Conservation (phyloP, 495 filamentous ascomycete species). For the Melanomma pulvis-pyrius region DNA sequence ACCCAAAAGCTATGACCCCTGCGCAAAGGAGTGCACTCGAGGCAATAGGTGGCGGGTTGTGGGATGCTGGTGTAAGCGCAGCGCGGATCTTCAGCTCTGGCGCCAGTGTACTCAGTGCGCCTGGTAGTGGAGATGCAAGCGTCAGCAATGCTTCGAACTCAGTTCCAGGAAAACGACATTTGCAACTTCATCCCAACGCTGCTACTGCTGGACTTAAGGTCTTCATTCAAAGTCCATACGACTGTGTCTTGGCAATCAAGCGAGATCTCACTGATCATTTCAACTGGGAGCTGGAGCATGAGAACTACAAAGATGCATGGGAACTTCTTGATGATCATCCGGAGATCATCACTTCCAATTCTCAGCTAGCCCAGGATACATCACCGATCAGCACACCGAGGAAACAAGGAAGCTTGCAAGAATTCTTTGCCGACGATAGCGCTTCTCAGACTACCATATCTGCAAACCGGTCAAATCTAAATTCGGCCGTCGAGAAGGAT, state of each 20-base stretch:
- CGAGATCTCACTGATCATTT: conserved; percentile 83
- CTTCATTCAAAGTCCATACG: conserved; percentile 94
- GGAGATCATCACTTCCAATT: conserved; percentile 59
- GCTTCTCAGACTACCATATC: conserved; percentile 62
- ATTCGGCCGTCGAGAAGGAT: conserved; percentile 77
- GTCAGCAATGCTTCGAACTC: conserved; percentile 41
- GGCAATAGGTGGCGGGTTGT: conserved; percentile 63
- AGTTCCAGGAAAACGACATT: conserved; percentile 19
- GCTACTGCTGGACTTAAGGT: conserved; percentile 79
- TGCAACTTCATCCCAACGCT: conserved; percentile 42
- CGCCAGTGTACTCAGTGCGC: conserved; percentile 71
- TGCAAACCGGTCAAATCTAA: conserved; percentile 45
- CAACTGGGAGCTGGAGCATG: conserved; percentile 76
- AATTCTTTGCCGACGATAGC: conserved; percentile 77
- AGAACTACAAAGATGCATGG: conserved; percentile 84
- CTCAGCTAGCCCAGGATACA: conserved; percentile 40
- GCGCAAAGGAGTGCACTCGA: conserved; percentile 71
- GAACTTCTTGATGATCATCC: conserved; percentile 83
- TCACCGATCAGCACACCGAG: conserved; percentile 54
- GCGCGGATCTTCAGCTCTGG: conserved; percentile 81
- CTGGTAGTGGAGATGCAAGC: conserved; percentile 50
- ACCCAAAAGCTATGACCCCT: conserved; percentile 57
- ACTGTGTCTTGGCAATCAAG: conserved; percentile 85
- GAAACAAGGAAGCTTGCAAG: conserved; percentile 62
- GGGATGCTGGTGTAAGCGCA: conserved; percentile 84